These are phyloP conservation scores for Mycocentrospora acerina DNA, from an alignment of 2,329 filamentous ascomycete genomes.

Conservation along the genomic window DNA sequence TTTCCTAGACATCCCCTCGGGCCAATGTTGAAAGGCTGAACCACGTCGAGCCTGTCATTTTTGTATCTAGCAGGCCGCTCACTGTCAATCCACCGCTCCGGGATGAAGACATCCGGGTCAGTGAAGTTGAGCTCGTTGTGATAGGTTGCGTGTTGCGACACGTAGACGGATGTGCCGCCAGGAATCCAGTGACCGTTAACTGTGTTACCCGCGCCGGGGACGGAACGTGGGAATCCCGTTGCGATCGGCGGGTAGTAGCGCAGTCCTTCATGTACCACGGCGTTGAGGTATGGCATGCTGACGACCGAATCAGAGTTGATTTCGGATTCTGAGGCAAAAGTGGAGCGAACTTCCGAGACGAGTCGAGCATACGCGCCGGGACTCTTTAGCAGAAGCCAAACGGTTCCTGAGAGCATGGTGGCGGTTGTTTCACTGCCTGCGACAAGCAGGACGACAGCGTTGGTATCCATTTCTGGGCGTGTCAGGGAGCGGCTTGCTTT, in stretches of 20 bases:
- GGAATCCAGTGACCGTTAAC: constrained; percentile 15
- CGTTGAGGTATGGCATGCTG: constrained; percentile 32
- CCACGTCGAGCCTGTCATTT: constrained; percentile 32
- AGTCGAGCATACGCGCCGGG: constrained; percentile 12
- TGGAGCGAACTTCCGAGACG: constrained; percentile 13
- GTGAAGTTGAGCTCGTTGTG: constrained; percentile 40
- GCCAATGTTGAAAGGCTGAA: constrained; percentile 33
- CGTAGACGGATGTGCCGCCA: constrained; percentile 17
- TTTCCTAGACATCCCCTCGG: constrained; percentile 33
- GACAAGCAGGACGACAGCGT: constrained; percentile 14
- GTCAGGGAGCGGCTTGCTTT: constrained; percentile 9
- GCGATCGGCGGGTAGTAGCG: constrained; percentile 42
- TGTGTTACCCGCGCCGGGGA: constrained; percentile 13
- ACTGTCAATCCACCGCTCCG: constrained; percentile 39
- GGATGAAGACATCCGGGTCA: constrained; percentile 26
- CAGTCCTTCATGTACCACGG: constrained; percentile 40
- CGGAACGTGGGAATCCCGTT: constrained; percentile 10
- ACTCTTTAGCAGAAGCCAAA: constrained; percentile 22
- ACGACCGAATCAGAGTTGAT: constrained; percentile 16
- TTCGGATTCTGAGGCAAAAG: constrained; percentile 15
- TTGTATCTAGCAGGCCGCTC: constrained; percentile 30
- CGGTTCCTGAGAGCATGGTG: constrained; percentile 14
- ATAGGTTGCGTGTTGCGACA: constrained; percentile 19
- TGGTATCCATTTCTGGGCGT: constrained; percentile 18
- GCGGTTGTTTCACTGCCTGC: constrained; percentile 27